Evolutionary conservation across 2,329 filamentous ascomycete genomes (phyloP), one percentile per base, ranked within the genome.

Genomic region (Macrophomina pseudophaseolina): DNA sequence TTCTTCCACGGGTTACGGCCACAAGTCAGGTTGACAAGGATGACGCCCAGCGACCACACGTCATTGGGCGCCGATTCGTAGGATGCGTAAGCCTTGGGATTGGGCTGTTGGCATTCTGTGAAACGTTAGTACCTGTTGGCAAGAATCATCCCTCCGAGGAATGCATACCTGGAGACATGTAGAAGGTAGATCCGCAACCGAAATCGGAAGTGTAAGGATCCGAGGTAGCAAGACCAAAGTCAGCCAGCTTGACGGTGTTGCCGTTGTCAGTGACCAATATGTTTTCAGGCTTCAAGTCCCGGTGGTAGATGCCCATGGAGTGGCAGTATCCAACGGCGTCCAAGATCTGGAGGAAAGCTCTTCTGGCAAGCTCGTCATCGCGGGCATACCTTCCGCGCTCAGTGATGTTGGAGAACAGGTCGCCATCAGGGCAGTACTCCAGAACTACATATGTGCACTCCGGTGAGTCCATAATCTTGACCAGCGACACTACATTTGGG

Each of bases 1-100:
- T 95, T 91, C 83, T 98, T 98, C 95, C 95, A 99, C 68, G 95
- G 95, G 81, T 99, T 99, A 78, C 95, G 93, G 76, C 95, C 95
- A 82, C 95, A 99, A 62, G 93, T 97, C 72, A 99, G 85, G 83
- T 99, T 99, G 74, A 99, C 93, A 68, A 99, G 86, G 77, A 99
- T 97, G 64, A 99, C 94, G 72, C 95, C 95, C n/a, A 99, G 87
- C 75, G 92, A 94, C 95, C 95, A 99, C 73, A 98, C 89, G 80
- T 99, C 95, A 82, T 98, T 99, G 67, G 94, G 92, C 63, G 92
- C 93, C 71, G 94, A 97, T 71, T 90, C 90, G 80, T 99, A 99
- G 79, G 87, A 94, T 35, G 91, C 84, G 76, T 85, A 85, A 79
- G 84, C 87, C 86, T 87, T 88, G 74, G 83, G 90, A 80, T 85